A percentile compares a stretch with the other conserved stretches of the same genome.
phyloP scores from a whole-genome alignment of 768 basidiomycete species.

The Naganishia friedmannii region DNA sequence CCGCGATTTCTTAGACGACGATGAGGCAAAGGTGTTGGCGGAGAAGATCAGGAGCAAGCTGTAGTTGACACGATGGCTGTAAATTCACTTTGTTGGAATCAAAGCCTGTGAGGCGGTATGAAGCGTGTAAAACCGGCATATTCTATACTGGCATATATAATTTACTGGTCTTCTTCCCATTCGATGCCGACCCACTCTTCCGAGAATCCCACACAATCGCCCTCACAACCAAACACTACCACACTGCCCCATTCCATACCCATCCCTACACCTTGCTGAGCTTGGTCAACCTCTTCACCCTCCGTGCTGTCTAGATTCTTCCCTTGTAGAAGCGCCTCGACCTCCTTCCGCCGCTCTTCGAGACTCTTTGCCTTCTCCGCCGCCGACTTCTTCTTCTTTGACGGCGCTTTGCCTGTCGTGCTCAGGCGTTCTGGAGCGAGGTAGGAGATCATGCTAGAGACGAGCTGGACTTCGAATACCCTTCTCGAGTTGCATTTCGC shows the following conservation, averaged over 20 bases:
- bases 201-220: constrained; percentile 61
- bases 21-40: constrained; percentile 31
- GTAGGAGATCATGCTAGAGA: constrained; percentile 86
- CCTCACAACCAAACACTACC: constrained; percentile 79
- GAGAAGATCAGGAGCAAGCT: constrained; percentile 33
- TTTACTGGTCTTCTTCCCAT: constrained; percentile 42
- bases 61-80: not conserved
- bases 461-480: constrained; percentile 88
- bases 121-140: not conserved
- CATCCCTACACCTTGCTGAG: constrained; percentile 46
- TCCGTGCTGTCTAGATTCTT: constrained; percentile 37
- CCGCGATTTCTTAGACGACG: constrained; percentile 32
- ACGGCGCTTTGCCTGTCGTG: constrained; percentile 37
- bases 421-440: constrained; percentile 54
- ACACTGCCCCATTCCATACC: constrained; percentile 94
- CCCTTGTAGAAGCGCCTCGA: constrained; percentile 55
- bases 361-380: constrained; percentile 61
- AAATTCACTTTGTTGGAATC: not conserved
- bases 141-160: not conserved
- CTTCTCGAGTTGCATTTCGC: constrained; percentile 65
- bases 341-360: constrained; percentile 22
- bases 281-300: constrained; percentile 23
- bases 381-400: constrained; percentile 56
- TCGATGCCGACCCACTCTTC: constrained; percentile 51
- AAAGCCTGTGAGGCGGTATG: not conserved